Evolutionary conservation across 1,139 yeast species (phyloP).

Genomic region (Debaryomyces robertsiae): DNA sequence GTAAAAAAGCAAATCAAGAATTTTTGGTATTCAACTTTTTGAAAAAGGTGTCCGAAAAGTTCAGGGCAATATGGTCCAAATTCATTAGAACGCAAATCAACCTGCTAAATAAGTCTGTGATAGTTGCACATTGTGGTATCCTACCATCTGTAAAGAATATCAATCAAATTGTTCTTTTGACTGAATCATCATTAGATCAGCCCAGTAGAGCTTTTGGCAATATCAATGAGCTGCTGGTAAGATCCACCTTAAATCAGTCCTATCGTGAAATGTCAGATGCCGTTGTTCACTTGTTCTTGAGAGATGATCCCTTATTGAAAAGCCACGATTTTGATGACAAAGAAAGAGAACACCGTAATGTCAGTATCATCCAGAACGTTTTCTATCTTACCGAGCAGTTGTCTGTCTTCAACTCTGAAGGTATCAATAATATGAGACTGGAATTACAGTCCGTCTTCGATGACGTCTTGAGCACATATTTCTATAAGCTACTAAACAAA

Average conservation of each 20-base stretch:
- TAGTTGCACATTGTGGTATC: slow-evolving; percentile 46
- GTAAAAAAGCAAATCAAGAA: slow-evolving; percentile 65
- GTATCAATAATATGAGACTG: slow-evolving; percentile 37
- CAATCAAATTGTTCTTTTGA: slow-evolving; percentile 35
- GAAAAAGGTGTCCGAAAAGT: slow-evolving; percentile 53
- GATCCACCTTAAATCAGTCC: slow-evolving; percentile 42
- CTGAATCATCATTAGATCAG: slow-evolving; percentile 36
- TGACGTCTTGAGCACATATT: slow-evolving; percentile 41
- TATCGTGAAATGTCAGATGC: slow-evolving; percentile 42
- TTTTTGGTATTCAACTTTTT: slow-evolving; percentile 55
- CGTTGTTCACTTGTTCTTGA: slow-evolving; percentile 37
- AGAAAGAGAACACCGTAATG: slow-evolving; percentile 58
- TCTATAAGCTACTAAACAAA: slow-evolving; percentile 49
- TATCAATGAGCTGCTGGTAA: slow-evolving; percentile 26
- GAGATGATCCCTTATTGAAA: slow-evolving; percentile 49
- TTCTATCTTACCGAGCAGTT: slow-evolving; percentile 59
- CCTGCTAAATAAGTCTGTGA: slow-evolving; percentile 51
- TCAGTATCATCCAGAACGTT: slow-evolving; percentile 65
- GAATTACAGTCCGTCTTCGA: slow-evolving; percentile 53
- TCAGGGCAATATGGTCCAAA: slow-evolving; percentile 59
- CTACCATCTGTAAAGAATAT: slow-evolving; percentile 38
- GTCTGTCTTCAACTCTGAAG: slow-evolving; percentile 30
- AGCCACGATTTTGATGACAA: slow-evolving; percentile 55
- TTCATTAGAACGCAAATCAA: slow-evolving; percentile 59
- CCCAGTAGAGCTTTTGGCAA: slow-evolving; percentile 22